A percentile compares a stretch with the other conserved stretches of the same genome.
Evolutionary conservation across 305 asterid genomes (phyloP).

Genomic region (Lippia alba): DNA sequence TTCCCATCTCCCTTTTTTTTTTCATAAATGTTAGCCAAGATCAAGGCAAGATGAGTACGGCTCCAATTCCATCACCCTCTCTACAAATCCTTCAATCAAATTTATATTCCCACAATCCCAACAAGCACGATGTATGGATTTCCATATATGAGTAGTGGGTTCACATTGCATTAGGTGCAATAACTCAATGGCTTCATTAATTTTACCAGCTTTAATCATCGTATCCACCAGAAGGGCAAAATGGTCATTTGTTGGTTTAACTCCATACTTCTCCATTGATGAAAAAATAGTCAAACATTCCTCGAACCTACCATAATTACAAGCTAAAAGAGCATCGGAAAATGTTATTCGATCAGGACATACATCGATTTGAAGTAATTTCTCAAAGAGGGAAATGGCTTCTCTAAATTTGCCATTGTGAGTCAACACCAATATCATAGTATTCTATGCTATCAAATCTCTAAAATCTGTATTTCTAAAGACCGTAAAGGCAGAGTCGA

Average conservation of each 20-base stretch:
- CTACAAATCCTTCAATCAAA: conserved; percentile 53
- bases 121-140: conserved; percentile 57
- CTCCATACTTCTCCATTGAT: conserved; percentile 59
- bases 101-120: conserved; percentile 47
- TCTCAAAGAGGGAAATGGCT: conserved; percentile 48
- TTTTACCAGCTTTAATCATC: conserved; percentile 56
- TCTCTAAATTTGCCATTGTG: conserved; percentile 57
- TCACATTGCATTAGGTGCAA: conserved; percentile 45
- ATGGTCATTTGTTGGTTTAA: conserved; percentile 58
- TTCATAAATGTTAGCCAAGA: conserved; percentile 58
- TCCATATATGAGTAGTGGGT: conserved; percentile 52
- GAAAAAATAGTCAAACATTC: conserved; percentile 57
- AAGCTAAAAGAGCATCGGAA: conserved; percentile 61
- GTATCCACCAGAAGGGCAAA: conserved; percentile 49
- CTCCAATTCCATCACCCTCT: conserved; percentile 59
- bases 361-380: conserved; percentile 52
- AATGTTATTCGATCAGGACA: conserved; percentile 60
- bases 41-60: conserved; percentile 50
- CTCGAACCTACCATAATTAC: conserved; percentile 57
- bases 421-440: conserved; percentile 59
- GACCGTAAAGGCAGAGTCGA: conserved; percentile 46
- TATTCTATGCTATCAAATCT: conserved; percentile 75
- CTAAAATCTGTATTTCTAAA: conserved; percentile 44
- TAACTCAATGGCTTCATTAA: conserved; percentile 54
- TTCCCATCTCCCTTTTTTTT: conserved; percentile 69